phyloP scores from a whole-genome alignment of 2,329 filamentous ascomycete genomes.

The Calonectria leucothoes region DNA sequence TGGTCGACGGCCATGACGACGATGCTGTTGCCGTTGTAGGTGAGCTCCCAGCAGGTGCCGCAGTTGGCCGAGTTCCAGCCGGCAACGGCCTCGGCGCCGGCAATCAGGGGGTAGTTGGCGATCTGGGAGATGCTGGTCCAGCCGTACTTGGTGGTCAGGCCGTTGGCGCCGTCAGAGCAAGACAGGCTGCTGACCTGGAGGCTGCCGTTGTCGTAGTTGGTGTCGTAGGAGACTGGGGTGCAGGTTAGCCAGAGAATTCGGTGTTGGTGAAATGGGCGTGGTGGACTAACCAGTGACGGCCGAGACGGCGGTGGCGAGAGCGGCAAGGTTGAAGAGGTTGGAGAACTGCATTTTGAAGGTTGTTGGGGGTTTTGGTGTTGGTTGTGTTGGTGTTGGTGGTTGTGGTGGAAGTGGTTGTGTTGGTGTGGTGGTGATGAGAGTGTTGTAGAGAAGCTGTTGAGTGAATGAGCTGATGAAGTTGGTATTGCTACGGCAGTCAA shows the following conservation, averaged over 20 bases:
- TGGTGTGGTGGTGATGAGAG: not conserved
- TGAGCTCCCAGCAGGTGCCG: slow-evolving; percentile 69
- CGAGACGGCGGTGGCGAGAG: slow-evolving; percentile 50
- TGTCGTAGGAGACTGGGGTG: slow-evolving; percentile 76
- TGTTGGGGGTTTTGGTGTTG: not conserved
- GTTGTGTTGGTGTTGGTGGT: not conserved
- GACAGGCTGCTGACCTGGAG: slow-evolving; percentile 67
- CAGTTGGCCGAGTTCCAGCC: slow-evolving; percentile 68
- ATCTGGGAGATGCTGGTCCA: slow-evolving; percentile 67
- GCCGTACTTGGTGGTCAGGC: slow-evolving; percentile 70
- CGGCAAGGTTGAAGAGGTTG: slow-evolving; percentile 52
- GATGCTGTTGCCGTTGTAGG: slow-evolving; percentile 62
- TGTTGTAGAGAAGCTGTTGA: not conserved
- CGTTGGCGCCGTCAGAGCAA: slow-evolving; percentile 76
- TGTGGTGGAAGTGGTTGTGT: not conserved
- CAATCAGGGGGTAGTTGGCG: slow-evolving; percentile 65
- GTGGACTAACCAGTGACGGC: slow-evolving; percentile 48
- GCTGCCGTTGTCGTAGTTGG: slow-evolving; percentile 71
- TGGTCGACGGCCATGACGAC: slow-evolving; percentile 68
- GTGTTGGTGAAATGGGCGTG: not conserved
- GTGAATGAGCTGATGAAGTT: not conserved
- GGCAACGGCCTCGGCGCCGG: slow-evolving; percentile 61
- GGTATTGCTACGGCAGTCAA: not conserved
- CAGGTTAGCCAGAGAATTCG: slow-evolving; percentile 10
- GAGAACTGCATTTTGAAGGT: slow-evolving; percentile 47